These are phyloP conservation scores for Trifolium repens DNA, from an alignment of 306 rosid species.

Conservation along the genomic window DNA sequence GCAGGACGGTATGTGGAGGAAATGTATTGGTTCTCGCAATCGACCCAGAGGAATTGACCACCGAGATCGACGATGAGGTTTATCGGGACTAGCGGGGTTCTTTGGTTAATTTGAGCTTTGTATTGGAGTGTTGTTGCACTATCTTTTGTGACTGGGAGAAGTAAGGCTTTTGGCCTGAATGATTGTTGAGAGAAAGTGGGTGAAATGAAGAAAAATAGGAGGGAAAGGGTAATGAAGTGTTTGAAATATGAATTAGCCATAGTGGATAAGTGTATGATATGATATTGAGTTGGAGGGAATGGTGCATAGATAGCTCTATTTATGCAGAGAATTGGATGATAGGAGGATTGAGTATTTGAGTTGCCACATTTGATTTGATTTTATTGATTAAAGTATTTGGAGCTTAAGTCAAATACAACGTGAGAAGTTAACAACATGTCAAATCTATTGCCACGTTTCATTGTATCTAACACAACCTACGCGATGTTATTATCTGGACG, in stretches of 20 bases:
- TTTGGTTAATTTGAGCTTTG: constrained; percentile 50
- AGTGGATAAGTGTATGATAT: background rate
- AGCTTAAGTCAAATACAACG: background rate
- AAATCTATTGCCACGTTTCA: constrained; percentile 3
- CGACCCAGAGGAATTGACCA: constrained; percentile 62
- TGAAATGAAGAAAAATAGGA: constrained; percentile 29
- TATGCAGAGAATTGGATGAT: background rate
- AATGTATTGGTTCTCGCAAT: constrained; percentile 48
- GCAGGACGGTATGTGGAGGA: constrained; percentile 68
- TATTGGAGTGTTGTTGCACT: constrained; percentile 54
- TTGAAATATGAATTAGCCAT: constrained; percentile 5
- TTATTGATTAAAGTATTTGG: background rate
- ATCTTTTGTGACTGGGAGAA: constrained; percentile 49
- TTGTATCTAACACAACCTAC: background rate
- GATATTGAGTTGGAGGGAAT: background rate
- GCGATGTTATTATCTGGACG: background rate
- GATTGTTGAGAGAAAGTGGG: constrained; percentile 48
- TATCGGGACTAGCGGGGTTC: constrained; percentile 55
- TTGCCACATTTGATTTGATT: background rate
- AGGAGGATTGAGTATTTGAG: background rate
- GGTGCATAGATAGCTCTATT: background rate
- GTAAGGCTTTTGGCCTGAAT: constrained; percentile 61
- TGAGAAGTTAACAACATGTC: background rate
- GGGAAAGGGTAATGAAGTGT: constrained; percentile 12
- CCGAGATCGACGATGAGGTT: constrained; percentile 62